Conservation (phyloP, 192 early-diverging fungal species). For the Lunasporangiospora selenospora region DNA sequence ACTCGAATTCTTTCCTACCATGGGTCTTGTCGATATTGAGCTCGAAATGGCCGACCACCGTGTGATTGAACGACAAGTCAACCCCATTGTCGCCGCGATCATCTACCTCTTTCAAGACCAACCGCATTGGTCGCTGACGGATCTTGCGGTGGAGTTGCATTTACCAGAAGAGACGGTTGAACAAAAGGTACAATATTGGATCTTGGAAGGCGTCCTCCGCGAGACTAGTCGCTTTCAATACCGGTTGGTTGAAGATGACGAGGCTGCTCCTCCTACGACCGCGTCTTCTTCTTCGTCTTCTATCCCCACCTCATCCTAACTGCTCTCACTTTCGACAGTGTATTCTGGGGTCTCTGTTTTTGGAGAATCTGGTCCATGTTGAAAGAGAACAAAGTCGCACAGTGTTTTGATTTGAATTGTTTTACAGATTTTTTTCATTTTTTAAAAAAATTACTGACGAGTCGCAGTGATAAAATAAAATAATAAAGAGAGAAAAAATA, state of each 20-base stretch:
- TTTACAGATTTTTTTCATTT: too few relatives aligned
- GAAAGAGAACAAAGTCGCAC: too few relatives aligned
- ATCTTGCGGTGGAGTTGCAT: conserved; percentile 8
- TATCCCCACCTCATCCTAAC: too few relatives aligned
- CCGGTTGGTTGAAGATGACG: conserved; percentile 14
- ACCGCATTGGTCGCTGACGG: conserved; percentile 22
- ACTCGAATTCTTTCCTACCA: conserved; percentile 59
- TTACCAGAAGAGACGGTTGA: conserved; percentile 13
- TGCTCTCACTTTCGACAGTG: too few relatives aligned
- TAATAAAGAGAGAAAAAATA: too few relatives aligned
- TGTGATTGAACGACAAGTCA: conserved; percentile 51
- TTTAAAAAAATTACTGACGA: too few relatives aligned
- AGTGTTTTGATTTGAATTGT: too few relatives aligned
- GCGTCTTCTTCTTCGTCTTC: too few relatives aligned
- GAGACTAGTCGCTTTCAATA: conserved; percentile 22
- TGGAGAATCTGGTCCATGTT: too few relatives aligned
- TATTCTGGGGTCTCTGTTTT: too few relatives aligned
- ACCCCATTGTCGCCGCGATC: conserved; percentile 63
- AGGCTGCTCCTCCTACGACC: too few relatives aligned
- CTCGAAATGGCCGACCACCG: conserved; percentile 60
- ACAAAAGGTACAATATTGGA: conserved; percentile 22
- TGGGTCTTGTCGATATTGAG: conserved; percentile 61
- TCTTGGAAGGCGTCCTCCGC: conserved; percentile 18
- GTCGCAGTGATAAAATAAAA: too few relatives aligned
- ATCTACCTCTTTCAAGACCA: conserved; percentile 46